Conservation (phyloP, 2,329 filamentous ascomycete species). For the Sclerotinia trifoliorum region DNA sequence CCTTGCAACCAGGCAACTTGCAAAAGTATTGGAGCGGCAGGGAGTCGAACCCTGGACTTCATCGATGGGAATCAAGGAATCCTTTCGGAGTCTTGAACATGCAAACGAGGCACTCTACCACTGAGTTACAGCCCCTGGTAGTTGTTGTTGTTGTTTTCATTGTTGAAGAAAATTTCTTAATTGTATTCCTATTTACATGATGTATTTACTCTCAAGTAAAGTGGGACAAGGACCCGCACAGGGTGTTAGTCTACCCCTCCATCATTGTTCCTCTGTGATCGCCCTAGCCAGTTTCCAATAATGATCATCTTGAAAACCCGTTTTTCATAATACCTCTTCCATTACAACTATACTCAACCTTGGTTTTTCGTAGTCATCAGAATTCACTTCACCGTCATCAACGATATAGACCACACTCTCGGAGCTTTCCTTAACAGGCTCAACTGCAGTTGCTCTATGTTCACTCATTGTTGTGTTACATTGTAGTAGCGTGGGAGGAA, state of each 20-base stretch:
- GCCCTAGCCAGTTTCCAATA: too few relatives aligned
- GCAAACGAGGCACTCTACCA: constrained; percentile 21
- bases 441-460: neutral
- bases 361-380: neutral
- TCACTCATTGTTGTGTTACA: neutral
- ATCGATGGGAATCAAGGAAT: neutral
- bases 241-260: too few relatives aligned
- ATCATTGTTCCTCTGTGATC: too few relatives aligned
- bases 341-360: neutral
- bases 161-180: fast-evolving
- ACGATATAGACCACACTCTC: neutral
- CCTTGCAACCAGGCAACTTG: neutral
- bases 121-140: constrained; percentile 14
- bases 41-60: constrained; percentile 17
- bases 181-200: fast-evolving
- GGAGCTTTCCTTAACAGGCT: neutral
- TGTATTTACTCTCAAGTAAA: fast-evolving
- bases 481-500: too few relatives aligned
- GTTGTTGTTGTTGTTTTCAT: neutral
- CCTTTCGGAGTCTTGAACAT: neutral
- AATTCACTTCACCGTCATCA: neutral
- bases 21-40: constrained; percentile 4
- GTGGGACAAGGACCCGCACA: neutral
- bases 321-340: neutral
- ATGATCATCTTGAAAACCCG: too few relatives aligned